These are phyloP conservation scores for Aleurites moluccanus DNA, from an alignment of 441 rosid species.

Conservation along the genomic window DNA sequence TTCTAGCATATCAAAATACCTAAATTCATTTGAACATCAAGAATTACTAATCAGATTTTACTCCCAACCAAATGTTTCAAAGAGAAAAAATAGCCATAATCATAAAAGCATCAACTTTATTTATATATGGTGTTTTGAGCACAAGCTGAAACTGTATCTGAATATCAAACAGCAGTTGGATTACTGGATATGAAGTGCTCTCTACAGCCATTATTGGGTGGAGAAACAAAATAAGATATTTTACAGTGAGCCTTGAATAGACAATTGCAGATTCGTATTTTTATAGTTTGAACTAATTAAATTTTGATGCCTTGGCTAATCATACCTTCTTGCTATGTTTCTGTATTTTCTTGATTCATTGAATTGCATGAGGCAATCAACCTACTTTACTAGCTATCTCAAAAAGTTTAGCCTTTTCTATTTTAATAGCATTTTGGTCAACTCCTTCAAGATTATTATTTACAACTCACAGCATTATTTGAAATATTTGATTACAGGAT, in stretches of 20 bases:
- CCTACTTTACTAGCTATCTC: background rate
- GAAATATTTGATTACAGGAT: too few relatives aligned
- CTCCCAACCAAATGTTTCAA: slow-evolving; percentile 1
- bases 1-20: slow-evolving; percentile 62
- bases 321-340: background rate
- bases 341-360: background rate
- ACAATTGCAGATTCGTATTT: background rate
- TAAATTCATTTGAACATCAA: slow-evolving; percentile 33
- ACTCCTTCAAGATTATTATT: too few relatives aligned
- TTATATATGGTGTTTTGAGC: background rate
- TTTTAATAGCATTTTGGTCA: background rate
- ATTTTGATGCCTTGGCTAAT: background rate
- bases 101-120: too few relatives aligned
- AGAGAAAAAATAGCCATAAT: background rate
- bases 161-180: slow-evolving; percentile 9
- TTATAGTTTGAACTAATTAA: background rate
- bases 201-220: background rate
- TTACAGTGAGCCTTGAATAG: background rate
- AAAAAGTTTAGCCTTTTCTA: background rate
- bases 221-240: background rate
- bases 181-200: background rate
- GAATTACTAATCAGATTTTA: slow-evolving; percentile 13
- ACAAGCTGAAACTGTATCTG: slow-evolving; percentile 6
- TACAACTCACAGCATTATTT: too few relatives aligned
- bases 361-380: background rate